Base-by-base conservation (phyloP, 176 grass and related monocot species). In the Musa beccarii region DNA sequence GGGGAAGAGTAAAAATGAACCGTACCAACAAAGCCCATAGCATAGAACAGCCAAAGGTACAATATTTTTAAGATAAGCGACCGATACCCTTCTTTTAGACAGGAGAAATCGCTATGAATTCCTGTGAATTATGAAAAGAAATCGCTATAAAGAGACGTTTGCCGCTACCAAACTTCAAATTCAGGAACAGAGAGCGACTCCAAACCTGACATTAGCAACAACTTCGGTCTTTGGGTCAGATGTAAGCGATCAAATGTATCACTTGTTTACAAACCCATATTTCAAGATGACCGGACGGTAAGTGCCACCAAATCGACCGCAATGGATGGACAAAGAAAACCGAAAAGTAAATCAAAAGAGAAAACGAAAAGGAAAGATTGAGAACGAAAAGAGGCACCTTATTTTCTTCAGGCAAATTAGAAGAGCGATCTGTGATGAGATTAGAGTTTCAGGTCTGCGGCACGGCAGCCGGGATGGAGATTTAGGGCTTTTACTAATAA, bases 221-320 rank as follows among this genome's bases (percentile, higher is more conserved):
- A 70, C 68, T 20, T 20, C 11, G 16, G 4, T 43, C 34, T 51
- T 70, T 20, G 49, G 11, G 68, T 70, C 51, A 50, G n/a, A 19
- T 12, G n/a, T 10, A 70, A 70, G 68, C 68, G 9, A 70, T 70
- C 68, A 70, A 70, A 70, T 9, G 43, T 19, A 69, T 20, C 68
- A 10, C 68, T 15, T 51, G 17, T 2, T 70, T 51, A 11, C 16
- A 16, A 70, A 43, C 34, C 34, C 34, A 43, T 5, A 5, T 43
- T 43, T 43, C 34, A 43, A 43, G 34, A 43, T 6, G 34, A 43
- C 34, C 34, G 34, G 29, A 43, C 5, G 34, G 34, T 43, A 43
- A 43, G 0, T 43, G 34, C 28, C 11, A 28, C 29, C 66, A 15
- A 29, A 69, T 28, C 24, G 64, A 29, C 14, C 4, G 34, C 34